Conservation (phyloP, 129 eudicot genomes). For the Chrysanthemum lavandulifolium region DNA sequence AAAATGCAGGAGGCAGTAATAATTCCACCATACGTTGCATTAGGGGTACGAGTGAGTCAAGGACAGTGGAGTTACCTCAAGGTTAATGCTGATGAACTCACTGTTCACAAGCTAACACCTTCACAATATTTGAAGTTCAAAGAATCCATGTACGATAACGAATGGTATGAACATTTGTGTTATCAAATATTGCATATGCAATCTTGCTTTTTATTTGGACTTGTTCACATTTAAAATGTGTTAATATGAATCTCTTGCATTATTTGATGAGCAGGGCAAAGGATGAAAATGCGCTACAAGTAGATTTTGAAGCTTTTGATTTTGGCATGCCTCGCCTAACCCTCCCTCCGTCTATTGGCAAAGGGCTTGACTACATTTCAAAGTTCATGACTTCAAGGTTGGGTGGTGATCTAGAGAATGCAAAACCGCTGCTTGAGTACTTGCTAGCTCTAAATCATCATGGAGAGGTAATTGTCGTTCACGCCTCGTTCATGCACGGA, state of each 20-base stretch:
- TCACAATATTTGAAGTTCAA: conserved; percentile 65
- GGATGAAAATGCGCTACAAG: conserved; percentile 72
- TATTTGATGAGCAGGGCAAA: conserved; percentile 56
- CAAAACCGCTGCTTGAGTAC: conserved; percentile 69
- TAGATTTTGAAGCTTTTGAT: conserved; percentile 87
- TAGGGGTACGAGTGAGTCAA: conserved; percentile 69
- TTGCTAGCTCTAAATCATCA: conserved; percentile 62
- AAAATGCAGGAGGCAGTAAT: conserved; percentile 81
- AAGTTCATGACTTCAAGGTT: conserved; percentile 64
- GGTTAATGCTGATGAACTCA: conserved; percentile 59
- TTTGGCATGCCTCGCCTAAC: conserved; percentile 46
- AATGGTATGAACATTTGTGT: conserved; percentile 32
- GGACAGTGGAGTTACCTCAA: conserved; percentile 79
- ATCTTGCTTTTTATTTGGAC: neutral
- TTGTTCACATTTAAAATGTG: neutral
- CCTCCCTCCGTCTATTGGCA: conserved; percentile 80
- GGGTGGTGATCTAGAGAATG: conserved; percentile 48
- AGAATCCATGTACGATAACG: conserved; percentile 59
- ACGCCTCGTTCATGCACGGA: neutral
- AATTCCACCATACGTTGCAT: conserved; percentile 78
- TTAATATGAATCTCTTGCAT: neutral
- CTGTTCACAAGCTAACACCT: conserved; percentile 56
- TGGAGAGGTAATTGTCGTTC: conserved; percentile 55
- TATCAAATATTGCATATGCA: too few relatives aligned
- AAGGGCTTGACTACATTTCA: conserved; percentile 62